Evolutionary conservation across 495 filamentous ascomycete genomes (phyloP).

Genomic region (Neurospora sublineolata): DNA sequence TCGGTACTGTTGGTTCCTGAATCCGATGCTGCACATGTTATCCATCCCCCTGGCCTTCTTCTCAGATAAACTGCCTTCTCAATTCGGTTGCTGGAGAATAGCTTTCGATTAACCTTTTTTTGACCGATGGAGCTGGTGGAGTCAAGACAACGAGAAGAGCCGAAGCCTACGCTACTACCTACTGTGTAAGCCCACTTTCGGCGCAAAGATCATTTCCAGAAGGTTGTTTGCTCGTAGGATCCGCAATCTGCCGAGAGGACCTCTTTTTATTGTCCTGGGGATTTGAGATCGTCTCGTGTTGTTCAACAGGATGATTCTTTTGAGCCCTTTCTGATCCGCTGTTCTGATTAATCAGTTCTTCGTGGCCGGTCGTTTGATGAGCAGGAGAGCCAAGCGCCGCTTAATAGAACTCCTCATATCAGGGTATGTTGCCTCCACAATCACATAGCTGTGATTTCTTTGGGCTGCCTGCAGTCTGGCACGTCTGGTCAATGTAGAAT

Average conservation of each 20-base stretch:
- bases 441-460: not conserved
- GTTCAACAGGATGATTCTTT: not conserved
- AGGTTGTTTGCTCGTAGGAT: not conserved
- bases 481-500: not conserved
- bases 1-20: not conserved
- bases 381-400: not conserved
- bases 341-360: not conserved
- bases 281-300: not conserved
- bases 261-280: not conserved
- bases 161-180: not conserved
- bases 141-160: not conserved
- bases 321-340: not conserved
- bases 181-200: not conserved
- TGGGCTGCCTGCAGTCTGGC: not conserved
- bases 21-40: not conserved
- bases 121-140: not conserved
- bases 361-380: not conserved
- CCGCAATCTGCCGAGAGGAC: not conserved
- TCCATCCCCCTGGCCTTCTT: not conserved
- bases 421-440: not conserved
- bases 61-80: not conserved
- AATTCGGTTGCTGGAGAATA: not conserved
- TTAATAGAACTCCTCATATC: not conserved
- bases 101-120: not conserved
- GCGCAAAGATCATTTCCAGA: not conserved